phyloP scores from a whole-genome alignment of 768 basidiomycete species.

The Hypsizygus marmoreus region DNA sequence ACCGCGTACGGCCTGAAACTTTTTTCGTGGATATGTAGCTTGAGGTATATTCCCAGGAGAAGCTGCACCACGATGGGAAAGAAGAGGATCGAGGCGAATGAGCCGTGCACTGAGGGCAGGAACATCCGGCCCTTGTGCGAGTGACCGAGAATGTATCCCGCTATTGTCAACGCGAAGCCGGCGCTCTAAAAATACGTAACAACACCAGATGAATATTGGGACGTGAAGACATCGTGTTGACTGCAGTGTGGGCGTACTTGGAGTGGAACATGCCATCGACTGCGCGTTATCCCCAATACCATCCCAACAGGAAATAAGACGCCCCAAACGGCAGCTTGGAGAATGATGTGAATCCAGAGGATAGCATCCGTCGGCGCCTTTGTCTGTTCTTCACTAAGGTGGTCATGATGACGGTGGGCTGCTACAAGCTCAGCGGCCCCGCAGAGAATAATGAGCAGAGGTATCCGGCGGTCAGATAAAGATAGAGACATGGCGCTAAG shows the following conservation, averaged over 20 bases:
- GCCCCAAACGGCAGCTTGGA: conserved; percentile 84
- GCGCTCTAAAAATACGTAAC: conserved; percentile 51
- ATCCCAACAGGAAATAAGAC: conserved; percentile 84
- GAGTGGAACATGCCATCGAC: conserved; percentile 89
- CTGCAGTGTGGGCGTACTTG: conserved; percentile 51
- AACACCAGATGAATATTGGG: conserved; percentile 5
- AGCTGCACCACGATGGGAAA: conserved; percentile 69
- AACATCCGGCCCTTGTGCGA: conserved; percentile 83
- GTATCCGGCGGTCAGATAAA: too few species aligned
- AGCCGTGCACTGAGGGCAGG: conserved; percentile 70
- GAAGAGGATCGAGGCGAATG: conserved; percentile 65
- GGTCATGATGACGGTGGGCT: conserved; percentile 69
- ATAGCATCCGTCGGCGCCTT: conserved; percentile 73
- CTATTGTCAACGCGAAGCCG: conserved; percentile 69
- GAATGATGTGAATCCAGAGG: conserved; percentile 79
- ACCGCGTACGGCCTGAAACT: conserved; percentile 74
- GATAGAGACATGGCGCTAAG: conserved; percentile 5
- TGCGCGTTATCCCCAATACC: conserved; percentile 74
- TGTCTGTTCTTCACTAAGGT: conserved; percentile 61
- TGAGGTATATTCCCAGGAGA: conserved; percentile 82
- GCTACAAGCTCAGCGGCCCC: conserved; percentile 19
- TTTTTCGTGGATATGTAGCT: conserved; percentile 85
- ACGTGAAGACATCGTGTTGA: not conserved
- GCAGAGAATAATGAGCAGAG: conserved; percentile 11
- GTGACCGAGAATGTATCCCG: conserved; percentile 83